A percentile compares a stretch with the other conserved stretches of the same genome.
Evolutionary conservation across 305 asterid genomes (phyloP).

Genomic region (Fraxinus paxiana): DNA sequence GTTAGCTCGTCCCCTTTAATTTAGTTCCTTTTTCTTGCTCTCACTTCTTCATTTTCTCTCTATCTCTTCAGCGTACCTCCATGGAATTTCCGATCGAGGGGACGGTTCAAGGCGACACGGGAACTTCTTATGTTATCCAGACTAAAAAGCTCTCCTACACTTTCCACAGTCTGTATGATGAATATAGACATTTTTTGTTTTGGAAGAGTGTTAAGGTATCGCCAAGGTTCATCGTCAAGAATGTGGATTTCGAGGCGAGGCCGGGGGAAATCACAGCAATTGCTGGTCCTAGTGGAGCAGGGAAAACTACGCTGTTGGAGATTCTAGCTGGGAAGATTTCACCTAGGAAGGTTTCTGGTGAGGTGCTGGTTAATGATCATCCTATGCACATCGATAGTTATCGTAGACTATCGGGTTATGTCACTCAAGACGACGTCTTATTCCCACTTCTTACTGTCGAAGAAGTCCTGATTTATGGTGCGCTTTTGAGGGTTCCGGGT

Average conservation of each 20-base stretch:
- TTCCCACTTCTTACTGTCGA: slow-evolving; percentile 73
- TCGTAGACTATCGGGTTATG: slow-evolving; percentile 55
- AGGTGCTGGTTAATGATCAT: slow-evolving; percentile 44
- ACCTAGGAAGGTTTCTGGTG: slow-evolving; percentile 43
- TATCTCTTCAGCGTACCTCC: slow-evolving; percentile 16
- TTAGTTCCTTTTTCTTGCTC: slow-evolving; percentile 13
- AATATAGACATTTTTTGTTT: slow-evolving; percentile 24
- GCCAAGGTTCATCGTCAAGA: slow-evolving; percentile 45
- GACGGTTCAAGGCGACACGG: slow-evolving; percentile 28
- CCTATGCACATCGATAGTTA: slow-evolving; percentile 34
- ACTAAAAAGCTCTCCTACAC: slow-evolving; percentile 55
- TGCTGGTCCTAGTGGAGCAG: slow-evolving; percentile 94
- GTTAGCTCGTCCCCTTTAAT: slow-evolving; percentile 56
- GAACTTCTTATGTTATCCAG: slow-evolving; percentile 39
- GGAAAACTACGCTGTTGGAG: slow-evolving; percentile 73
- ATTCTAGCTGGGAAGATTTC: slow-evolving; percentile 62
- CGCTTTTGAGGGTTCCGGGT: slow-evolving; percentile 50
- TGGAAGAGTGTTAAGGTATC: slow-evolving; percentile 25
- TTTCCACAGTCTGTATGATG: slow-evolving; percentile 22
- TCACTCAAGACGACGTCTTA: slow-evolving; percentile 68
- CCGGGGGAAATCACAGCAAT: slow-evolving; percentile 80
- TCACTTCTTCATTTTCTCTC: slow-evolving; percentile 14
- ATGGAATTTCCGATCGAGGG: slow-evolving; percentile 58
- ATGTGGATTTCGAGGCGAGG: slow-evolving; percentile 54
- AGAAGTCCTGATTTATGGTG: slow-evolving; percentile 65